Base-by-base conservation (phyloP, 208 protist genomes). In the Wallacemonas collosoma region DNA sequence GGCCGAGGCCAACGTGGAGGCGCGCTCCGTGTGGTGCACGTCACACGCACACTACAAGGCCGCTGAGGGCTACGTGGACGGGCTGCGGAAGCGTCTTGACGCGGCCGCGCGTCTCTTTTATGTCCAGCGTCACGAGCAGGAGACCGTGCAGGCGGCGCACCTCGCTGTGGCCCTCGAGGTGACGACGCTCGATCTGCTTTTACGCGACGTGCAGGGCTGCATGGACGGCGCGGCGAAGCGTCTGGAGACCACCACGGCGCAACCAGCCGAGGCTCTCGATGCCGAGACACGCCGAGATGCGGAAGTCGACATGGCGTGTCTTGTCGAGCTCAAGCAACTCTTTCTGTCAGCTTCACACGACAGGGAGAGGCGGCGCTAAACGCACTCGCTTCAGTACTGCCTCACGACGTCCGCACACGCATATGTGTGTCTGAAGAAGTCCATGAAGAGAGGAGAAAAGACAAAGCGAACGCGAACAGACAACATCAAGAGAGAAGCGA, bases 101-200 rank as follows among this genome's bases (percentile, higher is more conserved):
- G 76, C 71, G 3, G 88, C 88, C n/a, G 50, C 79, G 45, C 81
- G 73, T 12, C 83, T 94, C 11, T 87, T 83, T 63, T 35, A 75
- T n/a, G 81, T 89, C 51, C 73, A 89, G 76, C 77, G 71, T 3
- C 79, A 84, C 62, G 91, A 96, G 66, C 76, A 90, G 50, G 80
- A 85, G 57, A 93, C 91, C 6, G 74, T 94, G n/a, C 81, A 88
- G 70, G 76, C 76, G 9, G 81, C 88, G 14, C 77, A 93, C 15
- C 44, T 73, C 9, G 78, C 77, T 4, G 50, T 96, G 4, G 72
- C 74, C 40, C 67, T 87, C 68, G 89, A 96, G 72, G 68, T 84
- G 35, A 71, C 76, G 55, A 77, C 81, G 17, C 68, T 96, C 85
- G 71, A 75, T 17, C 48, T 81, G 50, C 54, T 89, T 3, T 69